Evolutionary conservation across 2,329 filamentous ascomycete genomes (phyloP), one percentile per base, ranked within the genome.

Genomic region (Cordyceps pruinosa): DNA sequence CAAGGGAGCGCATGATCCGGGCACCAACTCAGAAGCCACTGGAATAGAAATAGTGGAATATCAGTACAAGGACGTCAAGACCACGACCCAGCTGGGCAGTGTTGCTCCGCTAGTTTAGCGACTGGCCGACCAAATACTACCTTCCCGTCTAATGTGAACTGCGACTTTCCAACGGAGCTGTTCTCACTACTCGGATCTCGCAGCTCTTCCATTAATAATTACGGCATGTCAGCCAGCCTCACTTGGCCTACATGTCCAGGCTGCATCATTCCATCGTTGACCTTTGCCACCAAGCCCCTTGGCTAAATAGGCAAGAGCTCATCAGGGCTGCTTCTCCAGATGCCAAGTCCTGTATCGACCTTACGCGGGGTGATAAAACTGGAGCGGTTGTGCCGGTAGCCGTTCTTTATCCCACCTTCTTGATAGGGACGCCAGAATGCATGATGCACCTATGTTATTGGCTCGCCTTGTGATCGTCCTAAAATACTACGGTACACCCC

Each of bases 341-440:
- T 53, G 50, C 50, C 50, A 53, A 53, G 50, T 12, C 35, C 28
- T n/a, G n/a, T 44, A 53, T 53, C 37, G 35, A 44, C 19, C n/a
- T 26, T 44, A 4, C 39, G 39, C 39, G 50, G 50, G 37, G 50
- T 25, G 34, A 37, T 41, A 39, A 50, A 53, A 53, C 28, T 53
- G 50, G 50, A 44, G 19, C 50, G 4, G n/a, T 44, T 2, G 50
- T 53, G 50, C 50, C 50, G 50, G 50, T 53, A 53, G 37, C 50
- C 50, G 50, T 44, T 34, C 34, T 5, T 34, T 42, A 13, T 39
- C 17, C 21, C 37, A 52, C 50, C 50, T 53, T 53, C 50, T 53
- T 19, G 15, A 26, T 34, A 23, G 19, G 35, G 50, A 53, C 13
- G 30, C 13, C 23, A 23, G 19, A n/a, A 35, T n/a, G 7, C 32